Conservation (phyloP, 208 protist species). For the Leishmania tarentolae region DNA sequence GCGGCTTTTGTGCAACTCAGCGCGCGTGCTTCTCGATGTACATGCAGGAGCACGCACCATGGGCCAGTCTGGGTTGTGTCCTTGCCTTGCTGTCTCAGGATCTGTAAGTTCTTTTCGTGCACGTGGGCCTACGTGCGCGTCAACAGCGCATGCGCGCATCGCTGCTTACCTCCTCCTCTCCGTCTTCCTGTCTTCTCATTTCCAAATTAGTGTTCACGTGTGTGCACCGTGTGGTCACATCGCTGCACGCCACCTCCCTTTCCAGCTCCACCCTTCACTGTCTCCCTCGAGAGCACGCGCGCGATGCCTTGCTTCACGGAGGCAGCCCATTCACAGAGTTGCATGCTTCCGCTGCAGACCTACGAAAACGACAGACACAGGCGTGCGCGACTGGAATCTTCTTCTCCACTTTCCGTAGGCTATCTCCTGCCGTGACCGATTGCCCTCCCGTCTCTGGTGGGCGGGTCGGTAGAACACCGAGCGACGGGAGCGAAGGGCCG, state of each 20-base stretch:
- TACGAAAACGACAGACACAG: not conserved
- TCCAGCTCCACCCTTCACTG: not conserved
- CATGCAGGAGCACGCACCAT: no score
- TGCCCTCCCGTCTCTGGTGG: not conserved
- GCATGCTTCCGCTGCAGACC: not conserved
- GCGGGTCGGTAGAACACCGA: no score
- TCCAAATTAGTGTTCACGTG: not conserved
- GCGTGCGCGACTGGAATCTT: not conserved
- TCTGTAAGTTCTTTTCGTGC: no score
- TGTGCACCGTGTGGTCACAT: not conserved
- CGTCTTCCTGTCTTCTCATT: not conserved
- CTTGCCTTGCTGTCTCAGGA: no score
- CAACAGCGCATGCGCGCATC: no score
- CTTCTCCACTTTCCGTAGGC: not conserved
- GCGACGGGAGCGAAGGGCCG: not conserved
- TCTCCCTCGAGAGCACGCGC: not conserved
- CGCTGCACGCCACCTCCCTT: not conserved
- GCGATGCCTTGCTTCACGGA: not conserved
- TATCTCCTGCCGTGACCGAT: not conserved
- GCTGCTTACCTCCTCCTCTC: not conserved
- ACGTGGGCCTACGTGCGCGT: no score
- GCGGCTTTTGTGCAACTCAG: not conserved
- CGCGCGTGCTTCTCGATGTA: no score
- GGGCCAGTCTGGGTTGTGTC: no score
- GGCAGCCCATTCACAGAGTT: not conserved